Evolutionary conservation across 2,329 filamentous ascomycete genomes (phyloP).

Genomic region (Fusarium pseudograminearum): DNA sequence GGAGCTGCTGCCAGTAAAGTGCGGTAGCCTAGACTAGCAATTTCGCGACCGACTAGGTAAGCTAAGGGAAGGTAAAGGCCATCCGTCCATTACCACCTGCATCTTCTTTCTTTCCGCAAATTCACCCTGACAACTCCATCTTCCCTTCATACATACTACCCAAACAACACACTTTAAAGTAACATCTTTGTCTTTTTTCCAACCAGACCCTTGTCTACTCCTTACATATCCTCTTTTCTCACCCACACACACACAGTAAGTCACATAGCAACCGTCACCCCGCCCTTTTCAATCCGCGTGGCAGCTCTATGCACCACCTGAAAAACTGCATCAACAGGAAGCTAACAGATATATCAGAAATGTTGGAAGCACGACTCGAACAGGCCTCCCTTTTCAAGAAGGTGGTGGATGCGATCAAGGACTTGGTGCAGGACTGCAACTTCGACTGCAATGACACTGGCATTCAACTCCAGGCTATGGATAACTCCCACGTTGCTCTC

Average conservation of each 20-base stretch:
- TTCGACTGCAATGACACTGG: slow-evolving; percentile 99
- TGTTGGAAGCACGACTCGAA: slow-evolving; percentile 98
- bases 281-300: slow-evolving; percentile 29
- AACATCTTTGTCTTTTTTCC: neutral
- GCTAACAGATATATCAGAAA: slow-evolving; percentile 55
- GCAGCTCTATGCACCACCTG: slow-evolving; percentile 20
- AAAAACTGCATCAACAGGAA: slow-evolving; percentile 11
- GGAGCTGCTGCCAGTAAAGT: slow-evolving; percentile 13
- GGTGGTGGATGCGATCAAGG: slow-evolving; percentile 99
- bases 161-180: neutral
- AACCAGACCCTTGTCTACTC: neutral
- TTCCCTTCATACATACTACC: neutral
- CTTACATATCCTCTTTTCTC: neutral
- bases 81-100: slow-evolving; percentile 18
- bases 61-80: slow-evolving; percentile 7
- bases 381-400: slow-evolving; percentile 96
- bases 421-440: slow-evolving; percentile 99
- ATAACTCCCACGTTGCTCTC: slow-evolving; percentile 98
- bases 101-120: slow-evolving; percentile 25
- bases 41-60: slow-evolving; percentile 27
- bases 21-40: slow-evolving; percentile 36
- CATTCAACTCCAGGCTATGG: slow-evolving; percentile 98
- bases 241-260: slow-evolving; percentile 25
- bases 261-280: slow-evolving; percentile 34
- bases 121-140: slow-evolving; percentile 32